Conservation (phyloP, 306 rosid species). For the Trifolium repens region DNA sequence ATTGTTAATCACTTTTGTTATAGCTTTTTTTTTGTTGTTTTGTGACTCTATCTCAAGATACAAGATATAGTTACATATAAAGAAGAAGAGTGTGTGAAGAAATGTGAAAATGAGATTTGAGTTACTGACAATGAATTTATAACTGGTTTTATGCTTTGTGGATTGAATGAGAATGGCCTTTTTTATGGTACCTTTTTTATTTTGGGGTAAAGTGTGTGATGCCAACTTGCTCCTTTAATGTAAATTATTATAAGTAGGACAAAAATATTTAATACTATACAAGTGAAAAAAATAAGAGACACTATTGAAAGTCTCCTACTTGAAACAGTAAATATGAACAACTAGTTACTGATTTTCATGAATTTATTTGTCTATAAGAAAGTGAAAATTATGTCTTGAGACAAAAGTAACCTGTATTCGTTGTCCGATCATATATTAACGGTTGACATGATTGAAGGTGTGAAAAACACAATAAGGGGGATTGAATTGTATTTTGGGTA, state of each 20-base stretch:
- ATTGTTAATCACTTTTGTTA: slow-evolving; percentile 42
- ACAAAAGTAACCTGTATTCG: too few relatives aligned
- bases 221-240: slow-evolving; percentile 26
- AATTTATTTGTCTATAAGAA: neutral
- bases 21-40: neutral
- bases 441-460: too few relatives aligned
- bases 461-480: too few relatives aligned
- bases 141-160: slow-evolving; percentile 48
- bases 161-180: slow-evolving; percentile 29
- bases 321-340: slow-evolving; percentile 4
- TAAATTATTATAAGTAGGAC: slow-evolving; percentile 4
- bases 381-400: neutral
- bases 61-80: slow-evolving; percentile 1
- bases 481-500: too few relatives aligned
- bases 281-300: neutral
- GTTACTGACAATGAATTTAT: slow-evolving; percentile 66
- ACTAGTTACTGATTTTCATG: neutral
- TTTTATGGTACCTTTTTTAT: slow-evolving; percentile 21
- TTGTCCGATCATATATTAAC: too few relatives aligned
- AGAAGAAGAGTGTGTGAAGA: slow-evolving; percentile 41
- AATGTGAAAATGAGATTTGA: slow-evolving; percentile 64
- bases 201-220: slow-evolving; percentile 31
- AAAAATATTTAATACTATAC: neutral
- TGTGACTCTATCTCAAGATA: slow-evolving; percentile 23
- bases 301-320: slow-evolving; percentile 15